phyloP scores from a whole-genome alignment of 2,329 filamentous ascomycete species.

The Balansia obtecta region DNA sequence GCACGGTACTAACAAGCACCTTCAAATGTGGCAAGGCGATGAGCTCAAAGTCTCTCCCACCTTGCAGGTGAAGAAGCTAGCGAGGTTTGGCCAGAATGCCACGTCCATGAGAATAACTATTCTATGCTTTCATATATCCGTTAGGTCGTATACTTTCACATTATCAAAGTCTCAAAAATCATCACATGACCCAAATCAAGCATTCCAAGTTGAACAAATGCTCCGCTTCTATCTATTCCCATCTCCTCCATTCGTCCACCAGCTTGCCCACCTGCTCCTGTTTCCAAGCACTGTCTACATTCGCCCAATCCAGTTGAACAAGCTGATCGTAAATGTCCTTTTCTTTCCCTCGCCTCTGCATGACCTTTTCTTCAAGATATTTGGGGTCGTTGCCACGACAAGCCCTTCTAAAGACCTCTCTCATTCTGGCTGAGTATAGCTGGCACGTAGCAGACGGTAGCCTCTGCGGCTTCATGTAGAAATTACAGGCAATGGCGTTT shows the following conservation, averaged over 20 bases:
- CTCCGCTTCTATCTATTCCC: slow-evolving; percentile 30
- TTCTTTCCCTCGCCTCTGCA: slow-evolving; percentile 49
- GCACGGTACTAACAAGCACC: too few species aligned
- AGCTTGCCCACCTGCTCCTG: slow-evolving; percentile 34
- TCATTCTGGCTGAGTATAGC: slow-evolving; percentile 71
- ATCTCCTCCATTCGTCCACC: slow-evolving; percentile 43
- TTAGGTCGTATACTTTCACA: slow-evolving; percentile 1
- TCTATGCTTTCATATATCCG: slow-evolving; percentile 2
- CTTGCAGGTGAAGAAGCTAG: too few species aligned
- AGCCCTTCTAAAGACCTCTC: slow-evolving; percentile 55
- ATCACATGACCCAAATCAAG: not conserved
- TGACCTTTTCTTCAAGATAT: slow-evolving; percentile 44
- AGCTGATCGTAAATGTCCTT: slow-evolving; percentile 44
- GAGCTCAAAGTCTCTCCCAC: too few species aligned
- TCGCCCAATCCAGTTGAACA: slow-evolving; percentile 25
- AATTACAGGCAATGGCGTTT: slow-evolving; percentile 47
- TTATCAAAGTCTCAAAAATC: not conserved
- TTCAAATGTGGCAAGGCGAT: too few species aligned
- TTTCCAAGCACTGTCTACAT: slow-evolving; percentile 24
- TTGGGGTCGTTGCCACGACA: slow-evolving; percentile 54
- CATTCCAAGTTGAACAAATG: not conserved
- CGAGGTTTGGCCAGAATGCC: not conserved
- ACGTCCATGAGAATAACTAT: not conserved
- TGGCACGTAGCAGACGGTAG: slow-evolving; percentile 53
- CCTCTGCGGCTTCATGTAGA: slow-evolving; percentile 47